Percentiles rank a stretch among this genome's conserved stretches.
phyloP scores from a whole-genome alignment of 1,139 yeast genomes.

The Protomyces inouyei region DNA sequence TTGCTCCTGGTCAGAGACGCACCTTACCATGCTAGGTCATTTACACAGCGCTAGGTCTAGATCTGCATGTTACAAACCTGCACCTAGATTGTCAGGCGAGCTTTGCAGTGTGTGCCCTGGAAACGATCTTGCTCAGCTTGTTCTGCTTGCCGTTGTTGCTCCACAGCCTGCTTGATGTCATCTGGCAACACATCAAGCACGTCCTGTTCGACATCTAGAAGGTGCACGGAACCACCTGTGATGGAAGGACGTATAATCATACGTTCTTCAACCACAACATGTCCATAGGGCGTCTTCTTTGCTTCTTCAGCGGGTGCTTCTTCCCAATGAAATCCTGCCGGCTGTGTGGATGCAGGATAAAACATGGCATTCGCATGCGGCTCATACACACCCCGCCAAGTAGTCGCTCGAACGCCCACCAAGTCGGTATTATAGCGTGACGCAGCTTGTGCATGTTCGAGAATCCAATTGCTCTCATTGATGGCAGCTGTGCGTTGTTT shows the following conservation, averaged over 20 bases:
- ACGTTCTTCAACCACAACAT: background rate
- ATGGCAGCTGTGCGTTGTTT: slow-evolving; percentile 41
- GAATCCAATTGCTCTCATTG: slow-evolving; percentile 78
- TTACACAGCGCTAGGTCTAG: no score
- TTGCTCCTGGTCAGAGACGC: no score
- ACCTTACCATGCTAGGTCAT: no score
- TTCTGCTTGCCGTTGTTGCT: background rate
- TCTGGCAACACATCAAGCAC: background rate
- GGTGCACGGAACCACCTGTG: background rate
- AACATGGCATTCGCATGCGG: slow-evolving; percentile 75
- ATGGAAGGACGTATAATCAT: background rate
- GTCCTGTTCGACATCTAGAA: background rate
- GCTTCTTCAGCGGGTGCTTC: background rate
- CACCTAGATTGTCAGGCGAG: background rate
- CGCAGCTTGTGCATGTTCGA: slow-evolving; percentile 74
- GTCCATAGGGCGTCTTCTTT: background rate
- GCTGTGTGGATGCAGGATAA: slow-evolving; percentile 72
- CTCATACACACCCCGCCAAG: slow-evolving; percentile 60
- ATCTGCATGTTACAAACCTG: background rate
- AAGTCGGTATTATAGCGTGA: slow-evolving; percentile 62
- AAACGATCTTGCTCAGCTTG: background rate
- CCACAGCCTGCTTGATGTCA: background rate
- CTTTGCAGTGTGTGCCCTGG: background rate
- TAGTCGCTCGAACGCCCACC: slow-evolving; percentile 55
- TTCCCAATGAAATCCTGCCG: slow-evolving; percentile 38